Evolutionary conservation across 345 rosid genomes (phyloP).

Genomic region (Eucalyptus globulus): DNA sequence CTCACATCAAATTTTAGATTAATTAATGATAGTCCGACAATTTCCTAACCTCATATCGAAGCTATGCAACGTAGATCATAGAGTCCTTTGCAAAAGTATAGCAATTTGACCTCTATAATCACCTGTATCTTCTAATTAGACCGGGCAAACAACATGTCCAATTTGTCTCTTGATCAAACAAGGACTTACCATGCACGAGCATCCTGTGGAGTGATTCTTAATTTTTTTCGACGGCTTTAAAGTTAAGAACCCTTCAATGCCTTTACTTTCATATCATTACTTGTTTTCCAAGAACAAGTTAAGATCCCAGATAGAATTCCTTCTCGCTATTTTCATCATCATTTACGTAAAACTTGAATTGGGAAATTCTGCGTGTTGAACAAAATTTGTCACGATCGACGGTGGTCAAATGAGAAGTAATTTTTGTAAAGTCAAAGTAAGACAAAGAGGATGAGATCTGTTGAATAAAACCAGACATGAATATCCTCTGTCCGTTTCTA

Average conservation of each 20-base stretch:
- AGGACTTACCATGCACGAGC: neutral
- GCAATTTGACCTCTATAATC: neutral
- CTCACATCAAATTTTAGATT: neutral
- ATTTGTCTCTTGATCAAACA: neutral
- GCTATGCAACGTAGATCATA: neutral
- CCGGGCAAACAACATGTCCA: neutral
- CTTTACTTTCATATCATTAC: neutral
- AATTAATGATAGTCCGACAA: neutral
- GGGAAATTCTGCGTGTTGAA: neutral
- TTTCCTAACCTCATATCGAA: neutral
- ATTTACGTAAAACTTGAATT: neutral
- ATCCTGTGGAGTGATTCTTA: neutral
- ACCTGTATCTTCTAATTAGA: neutral
- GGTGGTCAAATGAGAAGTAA: neutral
- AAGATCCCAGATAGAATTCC: neutral
- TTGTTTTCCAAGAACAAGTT: neutral
- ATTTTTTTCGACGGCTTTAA: neutral
- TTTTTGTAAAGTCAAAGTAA: neutral
- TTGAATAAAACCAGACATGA: neutral
- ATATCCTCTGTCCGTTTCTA: neutral
- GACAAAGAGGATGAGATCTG: neutral
- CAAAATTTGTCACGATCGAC: neutral
- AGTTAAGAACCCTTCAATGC: neutral
- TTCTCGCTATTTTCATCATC: neutral
- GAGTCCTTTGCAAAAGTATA: neutral